Conservation (phyloP, 164 flowering plant genomes). For the Warburgia ugandensis region DNA sequence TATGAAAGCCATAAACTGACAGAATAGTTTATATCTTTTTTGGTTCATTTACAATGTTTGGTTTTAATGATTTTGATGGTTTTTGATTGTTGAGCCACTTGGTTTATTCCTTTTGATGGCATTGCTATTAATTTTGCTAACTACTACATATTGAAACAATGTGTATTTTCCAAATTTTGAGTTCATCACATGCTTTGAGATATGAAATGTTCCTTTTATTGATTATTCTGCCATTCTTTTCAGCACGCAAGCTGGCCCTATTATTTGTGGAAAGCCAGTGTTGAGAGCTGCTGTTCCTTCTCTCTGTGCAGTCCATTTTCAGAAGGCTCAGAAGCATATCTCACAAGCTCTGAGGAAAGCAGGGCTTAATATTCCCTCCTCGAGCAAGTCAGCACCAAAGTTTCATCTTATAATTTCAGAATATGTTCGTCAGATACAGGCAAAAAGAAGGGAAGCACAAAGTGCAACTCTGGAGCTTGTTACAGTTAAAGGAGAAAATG, state of each 20-base stretch:
- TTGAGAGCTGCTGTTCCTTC: conserved; percentile 51
- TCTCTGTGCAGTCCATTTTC: conserved; percentile 51
- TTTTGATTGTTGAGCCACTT: too few relatives aligned
- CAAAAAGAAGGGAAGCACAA: conserved; percentile 45
- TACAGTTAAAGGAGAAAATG: conserved; percentile 30
- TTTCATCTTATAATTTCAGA: conserved; percentile 66
- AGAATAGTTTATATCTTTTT: too few relatives aligned
- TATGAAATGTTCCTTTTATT: too few relatives aligned
- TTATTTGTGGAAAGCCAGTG: conserved; percentile 60
- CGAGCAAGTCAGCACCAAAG: conserved; percentile 62
- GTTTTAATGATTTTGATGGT: too few relatives aligned
- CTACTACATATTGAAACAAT: too few relatives aligned
- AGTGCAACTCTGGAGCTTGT: conserved; percentile 11
- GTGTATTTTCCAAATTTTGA: too few relatives aligned
- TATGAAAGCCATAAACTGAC: too few relatives aligned
- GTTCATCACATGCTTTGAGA: too few relatives aligned
- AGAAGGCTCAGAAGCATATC: conserved; percentile 48
- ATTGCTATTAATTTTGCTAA: too few relatives aligned
- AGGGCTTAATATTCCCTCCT: conserved; percentile 54
- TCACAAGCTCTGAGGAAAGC: conserved; percentile 58
- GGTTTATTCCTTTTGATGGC: too few relatives aligned
- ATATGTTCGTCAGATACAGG: conserved; percentile 61
- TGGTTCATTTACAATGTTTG: too few relatives aligned
- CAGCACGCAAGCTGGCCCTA: conserved; percentile 51
- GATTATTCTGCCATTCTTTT: too few relatives aligned